Evolutionary conservation across 495 filamentous ascomycete genomes (phyloP), one percentile per base, ranked within the genome.

Genomic region (Collariella sp.): DNA sequence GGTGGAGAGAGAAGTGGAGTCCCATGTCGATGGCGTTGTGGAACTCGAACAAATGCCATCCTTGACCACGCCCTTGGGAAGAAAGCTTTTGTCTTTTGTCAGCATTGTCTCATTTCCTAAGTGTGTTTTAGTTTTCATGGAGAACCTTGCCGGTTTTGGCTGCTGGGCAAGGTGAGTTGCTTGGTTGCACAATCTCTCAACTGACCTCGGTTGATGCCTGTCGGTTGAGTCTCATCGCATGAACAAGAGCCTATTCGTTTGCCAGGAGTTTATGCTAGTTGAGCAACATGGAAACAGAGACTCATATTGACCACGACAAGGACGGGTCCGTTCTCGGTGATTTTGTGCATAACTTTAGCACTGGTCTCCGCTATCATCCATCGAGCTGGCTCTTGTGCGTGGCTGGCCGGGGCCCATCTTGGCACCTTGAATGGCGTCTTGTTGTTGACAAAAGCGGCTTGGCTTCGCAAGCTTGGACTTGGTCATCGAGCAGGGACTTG

Each of bases 391-490:
- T 22, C 26, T 35, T 10, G 50, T 5, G 16, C 40, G 39, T 44
- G 5, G 36, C 29, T 22, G 9, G 34, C 35, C 55, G 38, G 19
- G 40, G 33, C 35, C 48, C 41, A 49, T 13, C 45, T 50, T 53
- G 56, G 50, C 31, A 39, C 23, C 33, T 31, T 19, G 22, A 18
- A 46, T 16, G 19, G 51, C 15, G 18, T 22, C 19, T 26, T 33
- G 11, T 36, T 40, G 51, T 33, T 51, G 26, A 46, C 51, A 4
- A 59, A 55, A 54, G 24, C 18, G 40, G 56, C 29, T 51, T 54
- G 46, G 51, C n/a, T 40, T 36, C 46, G 40, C 33, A 44, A 23
- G 16, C 3, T 2, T 29, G 33, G 24, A 34, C 22, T 26, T 23
- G 24, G 49, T 33, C 22, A 18, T 22, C 11, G n/a, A n/a, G n/a